Evolutionary conservation across 441 rosid species (phyloP).

Genomic region (Gossypium trilobum): DNA sequence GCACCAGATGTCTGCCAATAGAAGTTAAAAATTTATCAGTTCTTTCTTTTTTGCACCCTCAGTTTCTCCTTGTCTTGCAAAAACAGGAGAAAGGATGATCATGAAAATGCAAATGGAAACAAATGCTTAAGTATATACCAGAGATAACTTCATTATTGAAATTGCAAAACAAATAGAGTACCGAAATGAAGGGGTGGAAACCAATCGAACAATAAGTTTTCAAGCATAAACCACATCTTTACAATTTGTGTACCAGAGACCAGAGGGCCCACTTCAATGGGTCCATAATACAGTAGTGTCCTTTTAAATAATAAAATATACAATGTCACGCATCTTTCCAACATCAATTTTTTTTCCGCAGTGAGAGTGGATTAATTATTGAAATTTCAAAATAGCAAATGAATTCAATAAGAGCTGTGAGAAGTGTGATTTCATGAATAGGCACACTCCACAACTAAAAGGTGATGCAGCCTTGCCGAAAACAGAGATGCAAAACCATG

Average conservation of each 20-base stretch:
- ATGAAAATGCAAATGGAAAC: background rate
- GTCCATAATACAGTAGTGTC: no score
- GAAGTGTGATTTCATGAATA: background rate
- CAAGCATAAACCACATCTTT: no score
- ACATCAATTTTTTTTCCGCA: no score
- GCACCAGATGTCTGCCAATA: conserved; percentile 62
- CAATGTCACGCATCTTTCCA: no score
- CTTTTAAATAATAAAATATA: no score
- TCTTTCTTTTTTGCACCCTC: background rate
- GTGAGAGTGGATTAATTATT: no score
- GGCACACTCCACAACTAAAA: background rate
- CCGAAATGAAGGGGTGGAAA: background rate
- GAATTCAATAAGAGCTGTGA: background rate
- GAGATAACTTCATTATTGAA: background rate
- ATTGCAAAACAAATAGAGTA: background rate
- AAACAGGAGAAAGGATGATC: background rate
- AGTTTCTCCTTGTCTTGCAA: background rate
- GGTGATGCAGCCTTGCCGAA: background rate
- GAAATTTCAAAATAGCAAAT: no score
- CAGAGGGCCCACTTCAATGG: no score
- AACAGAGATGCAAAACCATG: background rate
- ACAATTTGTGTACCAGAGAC: no score
- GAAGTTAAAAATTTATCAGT: background rate
- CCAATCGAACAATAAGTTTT: background rate
- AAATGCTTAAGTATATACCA: background rate